Base-by-base conservation (phyloP, 2,329 filamentous ascomycete genomes). In the Elsinoe perseae region DNA sequence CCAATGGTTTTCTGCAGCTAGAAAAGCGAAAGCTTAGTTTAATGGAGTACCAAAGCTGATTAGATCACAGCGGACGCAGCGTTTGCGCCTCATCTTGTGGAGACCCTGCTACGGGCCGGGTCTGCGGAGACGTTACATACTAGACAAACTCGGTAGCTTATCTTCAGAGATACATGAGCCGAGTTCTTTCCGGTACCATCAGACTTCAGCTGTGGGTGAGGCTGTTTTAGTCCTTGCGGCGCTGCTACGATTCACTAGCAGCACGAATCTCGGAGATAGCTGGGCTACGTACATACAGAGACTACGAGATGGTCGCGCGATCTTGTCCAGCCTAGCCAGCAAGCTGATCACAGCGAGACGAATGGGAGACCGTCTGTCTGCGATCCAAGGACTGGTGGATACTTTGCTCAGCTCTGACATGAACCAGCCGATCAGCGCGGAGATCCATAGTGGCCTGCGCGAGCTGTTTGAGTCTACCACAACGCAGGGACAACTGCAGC, bases 291-390 rank as follows among this genome's bases (percentile, higher is more conserved):
- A 23, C 10, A 18, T 36, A 27, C 30, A 48, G 43, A 48, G 43
- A 12, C 43, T 48, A 8, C 27, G 43, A 10, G 23, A 48, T 28
- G 43, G 43, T 25, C 43, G 43, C n/a, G 23, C 43, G 20, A 48
- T 48, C 18, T 25, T 48, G 18, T 48, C 43, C 18, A 48, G 43
- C 48, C 28, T 52, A 4, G 30, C 27, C n/a, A 52, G 28, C 25
- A 52, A n/a, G 18, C 28, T 36, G 27, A 30, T 36, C 48, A 52
- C 48, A 23, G 48, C 48, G 23, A 34, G 48, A 52, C 48, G 48
- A 34, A 52, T 52, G 30, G 25, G 27, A 16, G 28, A 50, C 28
- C 46, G 28, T 25, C 12, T 52, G 6, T 28, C 32, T 16, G 48
- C 28, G 16, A 52, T 38, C 23, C 28, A 38, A 4, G 48, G 32